A percentile compares a stretch with the other conserved stretches of the same genome.
Evolutionary conservation across 345 rosid species (phyloP).

Genomic region (Eucalyptus albens): DNA sequence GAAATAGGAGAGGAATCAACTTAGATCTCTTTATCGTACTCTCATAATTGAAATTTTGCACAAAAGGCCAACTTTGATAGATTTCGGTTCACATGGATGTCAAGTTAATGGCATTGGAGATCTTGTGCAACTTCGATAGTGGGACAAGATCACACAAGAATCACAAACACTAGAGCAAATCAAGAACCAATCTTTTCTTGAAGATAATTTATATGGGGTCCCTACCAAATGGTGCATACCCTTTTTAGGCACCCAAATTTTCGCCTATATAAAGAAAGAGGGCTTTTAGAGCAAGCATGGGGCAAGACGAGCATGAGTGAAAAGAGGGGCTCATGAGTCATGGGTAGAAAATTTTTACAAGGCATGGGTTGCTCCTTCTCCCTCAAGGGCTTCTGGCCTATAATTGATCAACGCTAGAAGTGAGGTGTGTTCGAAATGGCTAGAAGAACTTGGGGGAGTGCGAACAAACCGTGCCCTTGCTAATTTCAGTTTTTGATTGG

Average conservation of each 20-base stretch:
- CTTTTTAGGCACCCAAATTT: neutral
- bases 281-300: neutral
- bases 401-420: neutral
- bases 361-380: neutral
- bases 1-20: neutral
- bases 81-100: neutral
- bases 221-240: neutral
- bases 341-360: neutral
- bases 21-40: neutral
- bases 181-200: neutral
- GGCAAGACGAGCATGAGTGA: neutral
- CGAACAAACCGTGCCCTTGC: conserved; percentile 7
- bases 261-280: neutral
- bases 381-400: neutral
- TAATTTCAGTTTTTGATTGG: neutral
- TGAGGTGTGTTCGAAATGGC: neutral
- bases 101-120: neutral
- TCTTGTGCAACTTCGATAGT: neutral
- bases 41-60: neutral
- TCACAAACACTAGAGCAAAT: neutral
- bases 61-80: neutral
- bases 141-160: neutral
- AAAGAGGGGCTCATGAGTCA: neutral
- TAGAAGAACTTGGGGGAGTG: conserved; percentile 6
- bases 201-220: neutral